Evolutionary conservation across 257 asterid species (phyloP).

Genomic region (Solanum verrucosum): DNA sequence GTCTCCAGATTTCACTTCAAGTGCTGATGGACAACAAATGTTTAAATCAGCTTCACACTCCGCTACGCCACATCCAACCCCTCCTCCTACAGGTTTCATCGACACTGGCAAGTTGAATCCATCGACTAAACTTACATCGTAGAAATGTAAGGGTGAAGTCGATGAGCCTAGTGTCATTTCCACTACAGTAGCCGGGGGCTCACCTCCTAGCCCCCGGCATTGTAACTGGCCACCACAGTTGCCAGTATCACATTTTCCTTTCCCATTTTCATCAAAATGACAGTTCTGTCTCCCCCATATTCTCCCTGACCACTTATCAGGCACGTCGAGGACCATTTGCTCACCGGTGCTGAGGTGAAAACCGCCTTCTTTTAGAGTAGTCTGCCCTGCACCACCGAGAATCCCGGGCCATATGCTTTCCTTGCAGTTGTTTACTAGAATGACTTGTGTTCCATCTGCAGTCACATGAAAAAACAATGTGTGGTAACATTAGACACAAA

Average conservation of each 20-base stretch:
- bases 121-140: slow-evolving; percentile 81
- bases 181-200: slow-evolving; percentile 87
- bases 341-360: slow-evolving; percentile 50
- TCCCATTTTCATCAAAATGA: slow-evolving; percentile 34
- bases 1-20: slow-evolving; percentile 62
- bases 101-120: slow-evolving; percentile 92
- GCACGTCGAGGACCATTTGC: slow-evolving; percentile 49
- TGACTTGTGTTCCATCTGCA: slow-evolving; percentile 73
- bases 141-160: slow-evolving; percentile 70
- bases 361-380: slow-evolving; percentile 52
- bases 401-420: slow-evolving; percentile 91
- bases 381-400: slow-evolving; percentile 71
- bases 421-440: slow-evolving; percentile 77
- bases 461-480: background rate
- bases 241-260: slow-evolving; percentile 75
- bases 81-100: slow-evolving; percentile 86
- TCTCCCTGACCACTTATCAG: slow-evolving; percentile 88
- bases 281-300: slow-evolving; percentile 80
- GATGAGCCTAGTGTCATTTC: slow-evolving; percentile 90
- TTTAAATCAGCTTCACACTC: slow-evolving; percentile 71
- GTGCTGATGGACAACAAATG: slow-evolving; percentile 72
- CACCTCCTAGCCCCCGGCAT: slow-evolving; percentile 72
- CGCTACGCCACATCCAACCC: slow-evolving; percentile 77
- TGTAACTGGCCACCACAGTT: slow-evolving; percentile 57
- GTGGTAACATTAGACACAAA: background rate